These are phyloP conservation scores for Phytophthora boehmeriae DNA, from an alignment of 352 stramenopile species.

Conservation along the genomic window DNA sequence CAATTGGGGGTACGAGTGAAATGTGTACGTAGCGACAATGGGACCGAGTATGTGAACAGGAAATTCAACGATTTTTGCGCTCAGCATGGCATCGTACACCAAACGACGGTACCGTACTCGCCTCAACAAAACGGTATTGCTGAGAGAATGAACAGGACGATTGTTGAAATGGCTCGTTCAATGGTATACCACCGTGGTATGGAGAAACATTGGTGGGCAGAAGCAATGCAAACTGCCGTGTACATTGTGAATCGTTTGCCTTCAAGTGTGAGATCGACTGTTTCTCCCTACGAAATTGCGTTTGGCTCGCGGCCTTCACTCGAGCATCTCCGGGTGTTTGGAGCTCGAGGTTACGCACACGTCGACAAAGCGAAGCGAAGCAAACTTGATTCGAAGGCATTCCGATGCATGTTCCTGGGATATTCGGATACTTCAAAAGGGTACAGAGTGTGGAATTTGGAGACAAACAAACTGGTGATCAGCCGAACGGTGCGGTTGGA, in stretches of 20 bases:
- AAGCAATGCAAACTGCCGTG: slow-evolving; percentile 9
- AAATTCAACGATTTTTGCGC: slow-evolving; percentile 14
- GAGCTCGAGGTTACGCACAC: slow-evolving; percentile 13
- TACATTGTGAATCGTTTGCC: slow-evolving; percentile 15
- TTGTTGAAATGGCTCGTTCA: slow-evolving; percentile 3
- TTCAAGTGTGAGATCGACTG: neutral
- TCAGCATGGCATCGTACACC: slow-evolving; percentile 13
- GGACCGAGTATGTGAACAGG: slow-evolving; percentile 21
- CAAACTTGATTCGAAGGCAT: slow-evolving; percentile 18
- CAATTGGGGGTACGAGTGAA: slow-evolving; percentile 10
- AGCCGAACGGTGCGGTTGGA: slow-evolving; percentile 3
- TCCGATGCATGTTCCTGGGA: slow-evolving; percentile 11
- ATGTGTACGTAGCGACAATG: slow-evolving; percentile 24
- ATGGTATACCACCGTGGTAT: slow-evolving; percentile 18
- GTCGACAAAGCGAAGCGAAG: slow-evolving; percentile 13
- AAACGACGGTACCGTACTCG: slow-evolving; percentile 9
- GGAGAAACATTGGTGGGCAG: slow-evolving; percentile 8
- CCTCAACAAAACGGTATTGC: slow-evolving; percentile 22
- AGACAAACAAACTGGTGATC: slow-evolving; percentile 1
- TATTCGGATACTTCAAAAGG: slow-evolving; percentile 9
- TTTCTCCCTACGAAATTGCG: slow-evolving; percentile 11
- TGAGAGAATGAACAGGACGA: slow-evolving; percentile 17
- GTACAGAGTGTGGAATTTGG: slow-evolving; percentile 15
- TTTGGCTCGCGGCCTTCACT: slow-evolving; percentile 1
- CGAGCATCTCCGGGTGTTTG: slow-evolving; percentile 23